phyloP scores from a whole-genome alignment of 2,329 filamentous ascomycete species.

The Aspergillus ochraceoroseus region DNA sequence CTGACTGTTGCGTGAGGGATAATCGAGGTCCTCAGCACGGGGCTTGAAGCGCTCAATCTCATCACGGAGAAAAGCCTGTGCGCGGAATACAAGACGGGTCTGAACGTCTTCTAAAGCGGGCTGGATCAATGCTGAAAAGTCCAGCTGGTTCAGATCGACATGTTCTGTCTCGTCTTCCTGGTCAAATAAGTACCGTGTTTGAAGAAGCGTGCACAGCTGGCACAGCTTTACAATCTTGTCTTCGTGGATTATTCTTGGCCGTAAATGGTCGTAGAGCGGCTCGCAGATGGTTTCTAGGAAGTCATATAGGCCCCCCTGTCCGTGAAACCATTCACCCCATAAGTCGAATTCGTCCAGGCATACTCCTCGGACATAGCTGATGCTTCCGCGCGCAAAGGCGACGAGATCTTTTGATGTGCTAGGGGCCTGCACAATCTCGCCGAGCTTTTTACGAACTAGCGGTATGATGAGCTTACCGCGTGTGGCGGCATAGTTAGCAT shows the following conservation, averaged over 20 bases:
- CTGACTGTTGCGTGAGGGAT: slow-evolving; percentile 52
- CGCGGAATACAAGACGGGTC: slow-evolving; percentile 61
- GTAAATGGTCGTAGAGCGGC: slow-evolving; percentile 61
- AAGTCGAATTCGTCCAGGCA: slow-evolving; percentile 64
- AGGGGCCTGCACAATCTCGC: slow-evolving; percentile 53
- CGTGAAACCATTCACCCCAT: slow-evolving; percentile 63
- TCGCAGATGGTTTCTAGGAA: slow-evolving; percentile 64
- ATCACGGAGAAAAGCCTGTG: slow-evolving; percentile 58
- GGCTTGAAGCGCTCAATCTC: slow-evolving; percentile 64
- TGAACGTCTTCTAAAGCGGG: slow-evolving; percentile 64
- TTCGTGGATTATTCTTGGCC: slow-evolving; percentile 62
- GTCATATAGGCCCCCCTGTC: slow-evolving; percentile 58
- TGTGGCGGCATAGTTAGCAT: slow-evolving; percentile 59
- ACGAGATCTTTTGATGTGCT: slow-evolving; percentile 61
- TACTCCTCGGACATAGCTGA: slow-evolving; percentile 61
- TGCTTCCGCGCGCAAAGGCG: slow-evolving; percentile 59
- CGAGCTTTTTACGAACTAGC: slow-evolving; percentile 57
- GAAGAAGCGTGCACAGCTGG: slow-evolving; percentile 61
- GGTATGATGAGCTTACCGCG: slow-evolving; percentile 57
- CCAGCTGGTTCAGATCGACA: slow-evolving; percentile 51
- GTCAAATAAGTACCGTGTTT: slow-evolving; percentile 61
- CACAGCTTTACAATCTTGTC: slow-evolving; percentile 62
- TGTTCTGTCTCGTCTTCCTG: slow-evolving; percentile 52
- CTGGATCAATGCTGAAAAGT: slow-evolving; percentile 59
- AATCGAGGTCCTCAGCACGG: slow-evolving; percentile 61